Evolutionary conservation across 352 stramenopile genomes (phyloP).

Genomic region (Plasmopara muralis): DNA sequence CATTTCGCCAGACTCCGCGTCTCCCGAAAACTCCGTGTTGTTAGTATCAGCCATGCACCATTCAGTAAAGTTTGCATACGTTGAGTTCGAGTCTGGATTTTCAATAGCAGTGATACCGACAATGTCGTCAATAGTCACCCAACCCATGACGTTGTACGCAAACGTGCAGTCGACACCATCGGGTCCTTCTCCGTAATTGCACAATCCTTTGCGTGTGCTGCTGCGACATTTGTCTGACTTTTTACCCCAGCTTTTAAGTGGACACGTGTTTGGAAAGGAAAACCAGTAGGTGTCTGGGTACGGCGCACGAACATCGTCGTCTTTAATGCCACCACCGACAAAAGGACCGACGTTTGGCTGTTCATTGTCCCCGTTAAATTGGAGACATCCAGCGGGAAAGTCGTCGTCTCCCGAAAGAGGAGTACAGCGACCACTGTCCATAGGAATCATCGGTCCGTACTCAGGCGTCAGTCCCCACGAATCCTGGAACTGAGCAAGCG

Average conservation of each 20-base stretch:
- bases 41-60: conserved; percentile 52
- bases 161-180: conserved; percentile 72
- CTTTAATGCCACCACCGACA: conserved; percentile 47
- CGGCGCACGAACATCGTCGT: conserved; percentile 38
- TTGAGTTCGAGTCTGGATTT: conserved; percentile 35
- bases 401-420: conserved; percentile 26
- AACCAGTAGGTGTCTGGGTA: conserved; percentile 64
- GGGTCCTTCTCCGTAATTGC: conserved; percentile 41
- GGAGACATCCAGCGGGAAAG: conserved; percentile 47
- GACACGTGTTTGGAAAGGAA: conserved; percentile 57
- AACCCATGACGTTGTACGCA: conserved; percentile 71
- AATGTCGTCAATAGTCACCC: conserved; percentile 71
- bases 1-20: conserved; percentile 32
- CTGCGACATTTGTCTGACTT: conserved; percentile 55
- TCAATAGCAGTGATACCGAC: conserved; percentile 66
- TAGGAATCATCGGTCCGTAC: conserved; percentile 61
- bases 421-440: conserved; percentile 62
- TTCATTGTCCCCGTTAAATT: conserved; percentile 60
- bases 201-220: conserved; percentile 51
- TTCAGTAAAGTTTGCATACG: conserved; percentile 58
- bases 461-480: conserved; percentile 46
- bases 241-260: conserved; percentile 39
- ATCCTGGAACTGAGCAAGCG: conserved; percentile 51
- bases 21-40: conserved; percentile 51
- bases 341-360: conserved; percentile 64